Conservation (phyloP, 2,329 filamentous ascomycete species). For the Cryphonectria parasitica region DNA sequence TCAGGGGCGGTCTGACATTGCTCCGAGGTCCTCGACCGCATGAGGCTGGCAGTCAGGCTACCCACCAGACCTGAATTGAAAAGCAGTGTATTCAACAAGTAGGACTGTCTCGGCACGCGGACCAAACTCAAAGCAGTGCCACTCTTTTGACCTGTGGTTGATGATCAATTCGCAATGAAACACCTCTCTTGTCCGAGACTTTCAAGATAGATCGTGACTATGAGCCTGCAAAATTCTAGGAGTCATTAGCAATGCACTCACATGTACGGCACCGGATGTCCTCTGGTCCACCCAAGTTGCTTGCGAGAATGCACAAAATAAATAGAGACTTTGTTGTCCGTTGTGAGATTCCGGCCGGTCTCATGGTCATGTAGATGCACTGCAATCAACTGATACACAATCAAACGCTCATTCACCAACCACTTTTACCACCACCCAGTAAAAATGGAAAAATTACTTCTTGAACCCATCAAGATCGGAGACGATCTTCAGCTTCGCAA, state of each 20-base stretch:
- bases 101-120: not conserved
- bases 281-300: not conserved
- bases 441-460: not conserved
- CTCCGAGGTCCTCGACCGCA: not conserved
- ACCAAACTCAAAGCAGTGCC: not conserved
- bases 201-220: not conserved
- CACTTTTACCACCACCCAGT: not conserved
- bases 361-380: not conserved
- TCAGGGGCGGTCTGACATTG: not conserved
- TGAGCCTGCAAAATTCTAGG: not conserved
- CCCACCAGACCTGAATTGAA: not conserved
- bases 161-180: not conserved
- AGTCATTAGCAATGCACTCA: not conserved
- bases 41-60: not conserved
- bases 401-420: not conserved
- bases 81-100: not conserved
- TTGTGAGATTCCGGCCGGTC: not conserved
- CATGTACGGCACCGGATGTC: not conserved
- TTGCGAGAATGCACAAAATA: not conserved
- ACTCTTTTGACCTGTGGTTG: not conserved
- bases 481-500: constrained; percentile 9
- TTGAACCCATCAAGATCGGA: not conserved
- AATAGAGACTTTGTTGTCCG: not conserved
- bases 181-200: not conserved
- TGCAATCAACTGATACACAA: not conserved